A percentile compares a stretch with the other conserved stretches of the same genome.
Conservation (phyloP, 1,284 basidiomycete genomes). For the Puccinia polysora region DNA sequence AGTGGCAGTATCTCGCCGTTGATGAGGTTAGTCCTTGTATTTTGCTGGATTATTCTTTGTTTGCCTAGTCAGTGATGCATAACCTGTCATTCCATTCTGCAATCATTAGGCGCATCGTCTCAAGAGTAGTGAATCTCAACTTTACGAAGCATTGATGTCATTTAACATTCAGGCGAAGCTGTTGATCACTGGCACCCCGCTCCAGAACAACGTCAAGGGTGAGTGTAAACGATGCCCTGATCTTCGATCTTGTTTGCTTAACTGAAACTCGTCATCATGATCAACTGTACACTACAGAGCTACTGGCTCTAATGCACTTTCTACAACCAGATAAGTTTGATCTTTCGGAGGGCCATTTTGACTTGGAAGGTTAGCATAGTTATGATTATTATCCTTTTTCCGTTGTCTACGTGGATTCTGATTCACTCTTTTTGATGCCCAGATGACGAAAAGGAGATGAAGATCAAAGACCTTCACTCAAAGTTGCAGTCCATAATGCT, state of each 20-base stretch:
- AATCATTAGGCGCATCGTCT: constrained; percentile 76
- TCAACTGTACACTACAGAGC: constrained; percentile 60
- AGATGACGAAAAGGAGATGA: constrained; percentile 84
- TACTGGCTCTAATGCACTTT: constrained; percentile 96
- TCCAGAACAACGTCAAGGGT: constrained; percentile 99
- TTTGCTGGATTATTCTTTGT: not conserved
- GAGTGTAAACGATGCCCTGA: constrained; percentile 50
- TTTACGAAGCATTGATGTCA: constrained; percentile 86
- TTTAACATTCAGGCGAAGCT: constrained; percentile 88
- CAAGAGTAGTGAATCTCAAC: constrained; percentile 94
- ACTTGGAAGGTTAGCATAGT: constrained; percentile 38
- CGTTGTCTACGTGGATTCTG: constrained; percentile 43
- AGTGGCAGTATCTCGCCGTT: constrained; percentile 93
- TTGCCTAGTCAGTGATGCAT: not conserved
- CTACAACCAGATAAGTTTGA: constrained; percentile 94
- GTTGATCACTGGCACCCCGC: constrained; percentile 93
- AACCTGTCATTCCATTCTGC: not conserved
- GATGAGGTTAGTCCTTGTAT: constrained; percentile 67
- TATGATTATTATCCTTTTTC: constrained; percentile 43
- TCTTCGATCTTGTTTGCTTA: not conserved
- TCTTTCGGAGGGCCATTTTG: constrained; percentile 46
- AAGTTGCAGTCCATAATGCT: constrained; percentile 95
- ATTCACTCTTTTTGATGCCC: constrained; percentile 17
- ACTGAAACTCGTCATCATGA: not conserved
- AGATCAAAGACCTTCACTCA: constrained; percentile 89